Base-by-base conservation (phyloP, 371 early-diverging fungal genomes). In the Coemansia sp. region DNA sequence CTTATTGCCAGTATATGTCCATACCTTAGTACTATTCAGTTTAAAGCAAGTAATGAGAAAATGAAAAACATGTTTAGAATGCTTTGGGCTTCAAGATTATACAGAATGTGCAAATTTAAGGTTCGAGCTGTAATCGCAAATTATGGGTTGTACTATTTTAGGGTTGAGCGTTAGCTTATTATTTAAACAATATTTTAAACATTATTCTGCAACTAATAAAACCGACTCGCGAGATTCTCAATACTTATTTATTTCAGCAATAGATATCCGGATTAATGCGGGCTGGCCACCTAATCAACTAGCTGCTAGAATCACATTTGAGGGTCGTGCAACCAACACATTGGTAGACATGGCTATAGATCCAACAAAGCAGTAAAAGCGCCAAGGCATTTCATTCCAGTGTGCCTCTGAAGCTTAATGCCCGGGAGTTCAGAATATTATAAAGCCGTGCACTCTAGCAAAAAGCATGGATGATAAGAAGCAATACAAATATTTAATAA, bases 191-290 rank as follows among this genome's bases (percentile, higher is more conserved):
- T 32, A 32, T 32, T 32, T 32, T 9, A 2, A 32, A 2, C 32
- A 32, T 9, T 32, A 32, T 32, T 32, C 9, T 28, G 28, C 6
- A 28, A 5, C 28, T 2, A 80, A 90, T 64, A 61, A 78, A 61
- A 58, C 56, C 3, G 77, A 83, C 23, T 32, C 71, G 0, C 80
- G 82, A 4, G 86, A 83, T 1, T 81, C 82, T n/a, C 85, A 19
- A 36, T 23, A 56, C 7, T 79, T 75, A 9, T 59, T 71, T 52
- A 60, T 53, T 3, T 57, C 58, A 0, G 63, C 67, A 4, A 75
- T 71, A 21, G 64, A 67, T 3, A 72, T 59, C 0, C 67, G 73
- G 67, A 17, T 48, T 48, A 19, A 19, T 17, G 21, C 49, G 19
- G 49, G 49, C 49, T 48, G 49, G 19, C 49, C 49, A 19, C 17